Evolutionary conservation across 1,284 basidiomycete genomes (phyloP).

Genomic region (Cryptococcus wingfieldii): DNA sequence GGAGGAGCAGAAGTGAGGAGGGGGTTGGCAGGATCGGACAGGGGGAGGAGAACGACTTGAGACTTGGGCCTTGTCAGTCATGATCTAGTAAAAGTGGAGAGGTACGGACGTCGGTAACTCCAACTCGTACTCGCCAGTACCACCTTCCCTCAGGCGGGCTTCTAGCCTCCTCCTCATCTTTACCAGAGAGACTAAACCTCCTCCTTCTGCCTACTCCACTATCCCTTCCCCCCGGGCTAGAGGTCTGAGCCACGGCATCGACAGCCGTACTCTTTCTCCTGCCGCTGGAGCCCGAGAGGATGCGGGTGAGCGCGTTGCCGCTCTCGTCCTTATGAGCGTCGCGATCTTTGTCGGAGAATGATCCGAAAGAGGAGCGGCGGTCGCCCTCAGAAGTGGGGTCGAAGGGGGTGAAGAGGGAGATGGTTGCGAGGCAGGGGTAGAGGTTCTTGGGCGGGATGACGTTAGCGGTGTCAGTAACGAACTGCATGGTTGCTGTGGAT

Average conservation of each 20-base stretch:
- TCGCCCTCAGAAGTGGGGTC: constrained; percentile 1
- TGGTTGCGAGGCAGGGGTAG: constrained; percentile 38
- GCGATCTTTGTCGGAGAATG: constrained; percentile 15
- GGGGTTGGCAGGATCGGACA: constrained; percentile 36
- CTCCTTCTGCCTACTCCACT: constrained; percentile 1
- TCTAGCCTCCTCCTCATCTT: constrained; percentile 9
- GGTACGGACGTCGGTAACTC: constrained; percentile 35
- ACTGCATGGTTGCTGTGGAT: no score
- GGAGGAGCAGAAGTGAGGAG: constrained; percentile 30
- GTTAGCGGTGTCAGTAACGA: not conserved
- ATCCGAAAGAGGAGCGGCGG: constrained; percentile 30
- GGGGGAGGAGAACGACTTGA: constrained; percentile 37
- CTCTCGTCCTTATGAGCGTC: constrained; percentile 10
- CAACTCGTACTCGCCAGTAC: constrained; percentile 44
- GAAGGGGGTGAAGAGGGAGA: constrained; percentile 22
- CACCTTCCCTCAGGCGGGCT: constrained; percentile 26
- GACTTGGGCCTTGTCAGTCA: not conserved
- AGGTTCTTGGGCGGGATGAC: constrained; percentile 28
- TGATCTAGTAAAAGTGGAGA: not conserved
- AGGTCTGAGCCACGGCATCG: not conserved
- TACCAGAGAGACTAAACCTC: constrained; percentile 10
- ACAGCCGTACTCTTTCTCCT: constrained; percentile 25
- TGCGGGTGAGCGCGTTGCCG: constrained; percentile 25
- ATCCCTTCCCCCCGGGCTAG: no score
- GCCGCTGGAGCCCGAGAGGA: constrained; percentile 28